phyloP scores from a whole-genome alignment of 1,139 yeast species.

The Magnusiomyces fungicola region DNA sequence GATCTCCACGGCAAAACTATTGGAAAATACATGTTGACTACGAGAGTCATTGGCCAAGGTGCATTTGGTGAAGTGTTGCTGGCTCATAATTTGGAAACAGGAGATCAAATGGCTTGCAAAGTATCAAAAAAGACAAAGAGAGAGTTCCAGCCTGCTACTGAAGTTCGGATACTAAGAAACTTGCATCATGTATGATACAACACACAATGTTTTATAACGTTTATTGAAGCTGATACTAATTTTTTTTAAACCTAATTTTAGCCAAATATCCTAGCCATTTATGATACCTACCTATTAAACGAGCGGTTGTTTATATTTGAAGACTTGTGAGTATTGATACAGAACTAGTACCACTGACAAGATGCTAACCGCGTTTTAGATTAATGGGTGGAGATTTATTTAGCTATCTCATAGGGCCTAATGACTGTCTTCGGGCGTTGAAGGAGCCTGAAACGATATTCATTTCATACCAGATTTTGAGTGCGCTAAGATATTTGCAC shows the following conservation, averaged over 20 bases:
- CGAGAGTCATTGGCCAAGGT: constrained; percentile 48
- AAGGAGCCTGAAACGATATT: constrained; percentile 49
- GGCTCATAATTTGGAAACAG: constrained; percentile 17
- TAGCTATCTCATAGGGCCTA: constrained; percentile 47
- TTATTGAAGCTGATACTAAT: not conserved
- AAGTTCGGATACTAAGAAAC: constrained; percentile 19
- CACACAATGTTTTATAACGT: no score
- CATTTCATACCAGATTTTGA: constrained; percentile 48
- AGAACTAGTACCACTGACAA: no score
- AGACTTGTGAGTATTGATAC: constrained; percentile 19
- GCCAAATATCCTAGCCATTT: constrained; percentile 24
- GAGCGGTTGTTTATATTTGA: constrained; percentile 16
- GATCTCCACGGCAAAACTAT: constrained; percentile 22
- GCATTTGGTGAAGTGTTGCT: constrained; percentile 51
- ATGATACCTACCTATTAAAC: constrained; percentile 15
- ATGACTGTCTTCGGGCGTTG: constrained; percentile 34
- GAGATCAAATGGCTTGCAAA: constrained; percentile 26
- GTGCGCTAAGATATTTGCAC: constrained; percentile 51
- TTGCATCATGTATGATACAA: constrained; percentile 19
- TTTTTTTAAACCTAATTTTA: constrained; percentile 11
- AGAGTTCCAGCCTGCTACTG: constrained; percentile 19
- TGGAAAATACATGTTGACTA: constrained; percentile 39
- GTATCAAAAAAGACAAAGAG: constrained; percentile 16
- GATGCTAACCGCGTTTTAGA: no score
- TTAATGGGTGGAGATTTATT: constrained; percentile 60